Evolutionary conservation across 305 asterid species (phyloP), one percentile per base, ranked within the genome.

Genomic region (Fraxinus sp.): DNA sequence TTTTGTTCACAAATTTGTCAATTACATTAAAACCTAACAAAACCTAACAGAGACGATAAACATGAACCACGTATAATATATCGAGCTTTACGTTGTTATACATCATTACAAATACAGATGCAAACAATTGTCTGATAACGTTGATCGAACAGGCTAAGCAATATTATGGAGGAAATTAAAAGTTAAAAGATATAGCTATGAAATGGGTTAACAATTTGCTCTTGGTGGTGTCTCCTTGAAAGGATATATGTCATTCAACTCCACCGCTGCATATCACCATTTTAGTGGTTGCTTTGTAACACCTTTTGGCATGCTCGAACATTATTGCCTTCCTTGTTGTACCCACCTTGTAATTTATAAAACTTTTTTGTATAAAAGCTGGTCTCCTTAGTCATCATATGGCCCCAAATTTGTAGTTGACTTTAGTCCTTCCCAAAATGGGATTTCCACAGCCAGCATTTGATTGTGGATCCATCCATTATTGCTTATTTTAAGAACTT

Each of bases 221-320:
- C 30, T 24, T 66, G 36, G 74, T 66, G 74, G 74, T 10, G 74
- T 11, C 74, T 80, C 14, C 46, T 8, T 43, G 78, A 80, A 68
- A 70, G 22, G 71, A 70, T 46, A 80, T 39, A 59, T 79, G 49
- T 22, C 78, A 66, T 36, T 41, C 22, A 43, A 30, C 75, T 80
- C 83, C 30, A 80, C 49, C 78, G 30, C 66, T 26, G 55, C 43
- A 16, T 35, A 36, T 55, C 33, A 10, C 7, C 35, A n/a, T 1
- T 26, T 46, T 80, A 80, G 73, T 71, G 78, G 68, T 43, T 70
- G 35, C 43, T 41, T 26, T 71, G 79, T 71, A 80, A 80, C 79
- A 71, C 26, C 41, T 79, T 52, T 80, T 43, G 16, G 70, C 24
- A 80, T 80, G 78, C 78, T 8, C 49, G 18, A 10, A 66, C 14